phyloP scores from a whole-genome alignment of 371 early-diverging fungal species.

The Syncephalastrum monosporum region DNA sequence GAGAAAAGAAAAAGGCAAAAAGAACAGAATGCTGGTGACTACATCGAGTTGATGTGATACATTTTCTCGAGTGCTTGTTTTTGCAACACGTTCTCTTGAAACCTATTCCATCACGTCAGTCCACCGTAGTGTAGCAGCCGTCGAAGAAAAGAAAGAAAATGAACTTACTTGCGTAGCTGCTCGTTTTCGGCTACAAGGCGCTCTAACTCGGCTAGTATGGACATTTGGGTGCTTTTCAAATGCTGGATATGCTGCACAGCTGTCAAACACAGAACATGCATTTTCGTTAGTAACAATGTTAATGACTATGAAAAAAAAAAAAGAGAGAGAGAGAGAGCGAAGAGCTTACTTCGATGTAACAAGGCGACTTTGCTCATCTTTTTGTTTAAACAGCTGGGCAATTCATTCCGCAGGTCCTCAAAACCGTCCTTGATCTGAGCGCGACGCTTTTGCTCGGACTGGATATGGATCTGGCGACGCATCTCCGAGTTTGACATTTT shows the following conservation, averaged over 20 bases:
- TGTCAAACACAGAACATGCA: background rate
- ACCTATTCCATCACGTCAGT: constrained; percentile 8
- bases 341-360: constrained; percentile 44
- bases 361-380: constrained; percentile 59
- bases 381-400: constrained; percentile 53
- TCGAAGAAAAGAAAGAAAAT: background rate
- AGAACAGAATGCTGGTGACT: constrained; percentile 2
- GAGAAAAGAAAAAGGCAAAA: constrained; percentile 11
- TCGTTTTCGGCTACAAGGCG: constrained; percentile 44
- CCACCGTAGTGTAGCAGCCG: background rate
- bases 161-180: constrained; percentile 43
- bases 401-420: constrained; percentile 51
- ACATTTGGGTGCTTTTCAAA: constrained; percentile 40
- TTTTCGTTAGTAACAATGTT: too few relatives aligned
- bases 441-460: constrained; percentile 60
- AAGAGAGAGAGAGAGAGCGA: background rate
- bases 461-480: constrained; percentile 57
- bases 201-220: constrained; percentile 44
- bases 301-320: too few relatives aligned
- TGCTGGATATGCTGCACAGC: constrained; percentile 53
- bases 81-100: constrained; percentile 26
- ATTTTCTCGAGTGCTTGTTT: constrained; percentile 26
- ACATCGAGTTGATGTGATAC: constrained; percentile 16
- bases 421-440: constrained; percentile 65
- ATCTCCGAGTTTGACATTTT: constrained; percentile 36